Base-by-base conservation (phyloP, 257 asterid genomes). In the Capsicum baccatum region DNA sequence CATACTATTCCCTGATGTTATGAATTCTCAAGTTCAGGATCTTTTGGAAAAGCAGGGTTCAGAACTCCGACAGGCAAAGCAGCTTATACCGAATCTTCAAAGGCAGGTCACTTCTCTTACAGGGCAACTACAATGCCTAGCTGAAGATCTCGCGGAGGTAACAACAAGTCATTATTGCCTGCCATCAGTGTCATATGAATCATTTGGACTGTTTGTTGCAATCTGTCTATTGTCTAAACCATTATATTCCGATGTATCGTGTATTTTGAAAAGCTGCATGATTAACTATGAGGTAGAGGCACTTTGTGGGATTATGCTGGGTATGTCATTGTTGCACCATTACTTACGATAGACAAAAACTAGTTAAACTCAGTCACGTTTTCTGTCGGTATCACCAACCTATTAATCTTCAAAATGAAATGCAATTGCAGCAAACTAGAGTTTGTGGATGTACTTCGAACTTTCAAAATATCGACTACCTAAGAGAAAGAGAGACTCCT, bases 111-210 rank as follows among this genome's bases (percentile, higher is more conserved):
- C 98, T 85, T 92, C 98, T 85, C 97, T 96, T 57, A 96, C 98
- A 0, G 98, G 97, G 39, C 96, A 96, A 82, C 90, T 96, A 16
- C 98, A 96, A 80, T 89, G 85, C 89, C 97, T 96, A 69, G 99
- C 99, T 1, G 95, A 92, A 44, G 99, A 92, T 92, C 93, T 96
- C 79, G 99, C 98, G 0, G 99, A 94, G 98, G 98, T 94, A 94
- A 35, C 26, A 19, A 21, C 0, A 54, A 78, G 47, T 74, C 62
- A 21, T 74, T 54, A 33, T 26, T 4, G 33, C 60, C 9, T 52
- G 13, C 13, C 8, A 21, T 76, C 62, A 21, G 81, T 14, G 13
- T 76, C 14, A 13, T 14, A 52, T 76, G 81, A 52, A 52, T 76
- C 13, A 11, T 52, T 74, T n/a, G 19, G 19, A 19, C 60, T 52